Percentiles rank a stretch among this genome's conserved stretches.
Conservation (phyloP, 768 basidiomycete genomes). For the Leccinellum albellum region DNA sequence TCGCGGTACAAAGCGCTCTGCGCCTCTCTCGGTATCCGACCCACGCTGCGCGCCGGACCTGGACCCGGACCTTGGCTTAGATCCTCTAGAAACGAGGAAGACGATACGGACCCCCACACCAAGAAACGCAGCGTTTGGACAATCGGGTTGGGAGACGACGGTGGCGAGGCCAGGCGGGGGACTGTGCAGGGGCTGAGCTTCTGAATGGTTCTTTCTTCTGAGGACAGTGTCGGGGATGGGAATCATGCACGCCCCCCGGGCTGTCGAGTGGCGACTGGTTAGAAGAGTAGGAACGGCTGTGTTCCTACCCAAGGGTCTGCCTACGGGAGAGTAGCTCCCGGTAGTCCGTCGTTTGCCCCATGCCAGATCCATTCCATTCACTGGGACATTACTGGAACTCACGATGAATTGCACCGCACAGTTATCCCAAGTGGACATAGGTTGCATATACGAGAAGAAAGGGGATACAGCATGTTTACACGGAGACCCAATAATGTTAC, state of each 20-base stretch:
- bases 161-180: constrained; percentile 1
- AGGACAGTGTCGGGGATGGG: not conserved
- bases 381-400: no score
- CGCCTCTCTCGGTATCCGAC: constrained; percentile 68
- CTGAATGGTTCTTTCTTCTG: not conserved
- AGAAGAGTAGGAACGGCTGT: no score
- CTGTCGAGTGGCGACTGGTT: no score
- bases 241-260: no score
- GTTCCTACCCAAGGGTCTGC: no score
- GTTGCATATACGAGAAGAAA: not conserved
- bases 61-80: not conserved
- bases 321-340: no score
- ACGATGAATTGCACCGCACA: no score
- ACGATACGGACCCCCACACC: not conserved
- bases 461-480: not conserved
- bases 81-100: not conserved
- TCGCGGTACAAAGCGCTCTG: constrained; percentile 87
- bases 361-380: no score
- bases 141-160: not conserved
- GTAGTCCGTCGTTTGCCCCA: no score
- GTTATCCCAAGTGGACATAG: not conserved
- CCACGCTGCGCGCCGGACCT: constrained; percentile 34
- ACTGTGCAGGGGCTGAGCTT: constrained; percentile 19
- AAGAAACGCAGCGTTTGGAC: constrained; percentile 7
- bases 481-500: not conserved